Conservation (phyloP, 192 early-diverging fungal genomes). For the Gonapodya sp. region DNA sequence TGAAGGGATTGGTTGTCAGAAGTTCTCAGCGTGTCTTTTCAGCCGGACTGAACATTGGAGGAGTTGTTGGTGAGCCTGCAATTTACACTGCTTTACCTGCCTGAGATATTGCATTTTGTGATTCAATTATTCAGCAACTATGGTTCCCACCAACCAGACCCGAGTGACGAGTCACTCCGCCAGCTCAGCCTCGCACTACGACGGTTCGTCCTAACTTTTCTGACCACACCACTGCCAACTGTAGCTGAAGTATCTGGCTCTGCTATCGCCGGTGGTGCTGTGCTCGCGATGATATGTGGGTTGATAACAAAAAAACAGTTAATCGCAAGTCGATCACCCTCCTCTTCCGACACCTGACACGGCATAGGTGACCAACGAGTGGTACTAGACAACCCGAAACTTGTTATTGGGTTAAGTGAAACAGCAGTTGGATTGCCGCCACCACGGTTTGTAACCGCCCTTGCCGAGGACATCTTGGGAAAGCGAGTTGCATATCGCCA, state of each 20-base stretch:
- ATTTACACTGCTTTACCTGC: neutral
- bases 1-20: neutral
- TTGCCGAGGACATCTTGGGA: neutral
- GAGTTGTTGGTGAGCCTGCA: neutral
- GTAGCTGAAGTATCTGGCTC: neutral
- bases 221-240: neutral
- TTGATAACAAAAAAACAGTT: too few species aligned
- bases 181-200: neutral
- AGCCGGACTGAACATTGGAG: neutral
- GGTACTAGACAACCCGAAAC: neutral
- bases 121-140: neutral
- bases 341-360: too few species aligned
- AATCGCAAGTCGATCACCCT: too few species aligned
- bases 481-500: neutral
- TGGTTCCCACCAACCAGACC: neutral
- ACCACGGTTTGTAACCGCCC: neutral
- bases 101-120: neutral
- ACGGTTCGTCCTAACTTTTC: neutral
- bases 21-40: neutral
- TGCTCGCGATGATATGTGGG: neutral
- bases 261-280: neutral
- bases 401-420: neutral
- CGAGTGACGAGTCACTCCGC: neutral
- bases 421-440: neutral
- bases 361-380: neutral